phyloP scores from a whole-genome alignment of 805 yeast genomes.

The Candida lessepsii region DNA sequence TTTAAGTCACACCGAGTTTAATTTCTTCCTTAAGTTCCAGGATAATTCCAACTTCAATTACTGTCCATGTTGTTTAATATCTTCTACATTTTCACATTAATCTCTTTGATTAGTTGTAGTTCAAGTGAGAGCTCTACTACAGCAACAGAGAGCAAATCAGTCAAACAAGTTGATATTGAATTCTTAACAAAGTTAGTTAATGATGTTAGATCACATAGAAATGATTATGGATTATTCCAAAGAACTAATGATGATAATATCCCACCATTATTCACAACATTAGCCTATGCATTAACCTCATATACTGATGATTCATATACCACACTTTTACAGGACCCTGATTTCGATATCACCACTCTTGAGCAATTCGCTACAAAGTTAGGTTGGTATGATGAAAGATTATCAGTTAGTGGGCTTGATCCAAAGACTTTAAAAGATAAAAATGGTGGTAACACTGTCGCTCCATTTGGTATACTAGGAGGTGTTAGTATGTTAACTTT shows the following conservation, averaged over 20 bases:
- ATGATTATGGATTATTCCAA: conserved; percentile 26
- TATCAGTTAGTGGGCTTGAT: conserved; percentile 12
- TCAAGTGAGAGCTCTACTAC: too few relatives aligned
- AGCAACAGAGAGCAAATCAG: conserved; percentile 1
- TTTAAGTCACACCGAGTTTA: too few relatives aligned
- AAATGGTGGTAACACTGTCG: background rate
- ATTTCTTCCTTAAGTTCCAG: too few relatives aligned
- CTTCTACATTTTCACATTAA: too few relatives aligned
- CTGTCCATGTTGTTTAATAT: too few relatives aligned
- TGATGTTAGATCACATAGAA: conserved; percentile 27
- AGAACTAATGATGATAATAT: conserved; percentile 24
- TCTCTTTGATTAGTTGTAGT: too few relatives aligned
- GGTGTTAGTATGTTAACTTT: background rate
- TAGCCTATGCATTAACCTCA: conserved; percentile 29
- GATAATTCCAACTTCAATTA: too few relatives aligned
- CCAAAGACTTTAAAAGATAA: background rate
- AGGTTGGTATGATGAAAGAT: conserved; percentile 34
- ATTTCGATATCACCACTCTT: conserved; percentile 23
- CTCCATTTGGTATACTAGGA: too few relatives aligned
- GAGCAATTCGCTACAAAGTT: conserved; percentile 33
- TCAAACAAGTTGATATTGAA: conserved; percentile 18
- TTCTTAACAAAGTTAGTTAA: conserved; percentile 38
- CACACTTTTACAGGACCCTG: conserved; percentile 29
- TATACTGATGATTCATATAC: conserved; percentile 39
- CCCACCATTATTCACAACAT: conserved; percentile 27